Evolutionary conservation across 148 eudicot genomes (phyloP).

Genomic region (Agrostemma githago): DNA sequence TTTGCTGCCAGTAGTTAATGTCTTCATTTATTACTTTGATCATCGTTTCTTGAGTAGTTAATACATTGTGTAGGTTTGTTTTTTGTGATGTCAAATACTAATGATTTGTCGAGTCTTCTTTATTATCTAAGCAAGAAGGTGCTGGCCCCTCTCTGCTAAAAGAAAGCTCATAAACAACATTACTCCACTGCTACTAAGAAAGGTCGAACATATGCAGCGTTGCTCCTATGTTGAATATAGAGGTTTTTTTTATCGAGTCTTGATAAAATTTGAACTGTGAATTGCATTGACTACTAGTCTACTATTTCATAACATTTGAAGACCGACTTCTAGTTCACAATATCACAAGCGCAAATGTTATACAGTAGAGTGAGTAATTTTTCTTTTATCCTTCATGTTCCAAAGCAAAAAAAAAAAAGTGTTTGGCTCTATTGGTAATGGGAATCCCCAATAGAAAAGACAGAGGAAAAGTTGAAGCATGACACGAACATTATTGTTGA

Average conservation of each 20-base stretch:
- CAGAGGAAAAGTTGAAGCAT: background rate
- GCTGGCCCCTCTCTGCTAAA: background rate
- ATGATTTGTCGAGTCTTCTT: background rate
- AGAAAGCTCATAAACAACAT: background rate
- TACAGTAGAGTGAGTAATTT: background rate
- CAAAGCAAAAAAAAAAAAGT: background rate
- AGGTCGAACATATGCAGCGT: background rate
- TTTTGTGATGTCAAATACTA: background rate
- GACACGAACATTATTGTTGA: background rate
- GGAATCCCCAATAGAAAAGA: background rate
- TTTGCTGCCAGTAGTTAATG: background rate
- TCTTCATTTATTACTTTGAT: conserved; percentile 4
- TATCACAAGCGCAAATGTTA: background rate
- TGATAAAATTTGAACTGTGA: background rate
- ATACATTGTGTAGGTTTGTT: background rate
- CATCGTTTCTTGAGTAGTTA: background rate
- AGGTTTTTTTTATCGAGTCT: background rate
- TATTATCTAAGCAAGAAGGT: background rate
- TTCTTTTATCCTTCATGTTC: background rate
- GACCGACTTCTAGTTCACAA: background rate
- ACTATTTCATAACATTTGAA: background rate
- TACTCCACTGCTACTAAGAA: background rate
- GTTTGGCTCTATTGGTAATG: too few relatives aligned
- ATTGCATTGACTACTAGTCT: background rate
- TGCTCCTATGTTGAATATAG: background rate